Evolutionary conservation across 768 basidiomycete species (phyloP).

Genomic region (Serendipita indica): DNA sequence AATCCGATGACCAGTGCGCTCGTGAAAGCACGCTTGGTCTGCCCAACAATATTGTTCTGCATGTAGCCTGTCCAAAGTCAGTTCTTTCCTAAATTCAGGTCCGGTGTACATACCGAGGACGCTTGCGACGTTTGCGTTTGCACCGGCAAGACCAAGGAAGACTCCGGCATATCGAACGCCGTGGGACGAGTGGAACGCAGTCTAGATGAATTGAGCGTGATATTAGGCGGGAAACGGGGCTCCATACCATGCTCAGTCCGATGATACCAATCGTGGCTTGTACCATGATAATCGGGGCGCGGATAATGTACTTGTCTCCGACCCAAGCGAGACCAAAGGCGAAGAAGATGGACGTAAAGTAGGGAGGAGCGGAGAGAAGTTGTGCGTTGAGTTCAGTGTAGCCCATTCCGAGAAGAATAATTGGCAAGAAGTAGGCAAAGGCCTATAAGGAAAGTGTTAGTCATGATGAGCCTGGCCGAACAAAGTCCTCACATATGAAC

Average conservation of each 20-base stretch:
- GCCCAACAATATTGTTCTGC: constrained; percentile 17
- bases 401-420: constrained; percentile 16
- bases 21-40: constrained; percentile 18
- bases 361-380: constrained; percentile 18
- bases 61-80: constrained; percentile 11
- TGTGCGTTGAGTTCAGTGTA: constrained; percentile 15
- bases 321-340: constrained; percentile 16
- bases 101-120: not conserved
- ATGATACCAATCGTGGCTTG: constrained; percentile 16
- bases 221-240: not conserved
- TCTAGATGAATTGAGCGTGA: not conserved
- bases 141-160: constrained; percentile 11
- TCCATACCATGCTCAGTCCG: constrained; percentile 14
- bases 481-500: not conserved
- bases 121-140: constrained; percentile 8
- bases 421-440: constrained; percentile 19
- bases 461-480: not conserved
- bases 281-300: constrained; percentile 17
- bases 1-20: constrained; percentile 16
- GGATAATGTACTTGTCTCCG: constrained; percentile 17
- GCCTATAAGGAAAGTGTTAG: not conserved
- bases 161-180: constrained; percentile 6
- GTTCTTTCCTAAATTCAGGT: not conserved
- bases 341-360: constrained; percentile 17
- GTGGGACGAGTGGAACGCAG: not conserved